Percentiles rank a stretch among this genome's conserved stretches.
These are phyloP conservation scores for Juncus effusus DNA, from an alignment of 176 grass and related monocot species.

Conservation along the genomic window DNA sequence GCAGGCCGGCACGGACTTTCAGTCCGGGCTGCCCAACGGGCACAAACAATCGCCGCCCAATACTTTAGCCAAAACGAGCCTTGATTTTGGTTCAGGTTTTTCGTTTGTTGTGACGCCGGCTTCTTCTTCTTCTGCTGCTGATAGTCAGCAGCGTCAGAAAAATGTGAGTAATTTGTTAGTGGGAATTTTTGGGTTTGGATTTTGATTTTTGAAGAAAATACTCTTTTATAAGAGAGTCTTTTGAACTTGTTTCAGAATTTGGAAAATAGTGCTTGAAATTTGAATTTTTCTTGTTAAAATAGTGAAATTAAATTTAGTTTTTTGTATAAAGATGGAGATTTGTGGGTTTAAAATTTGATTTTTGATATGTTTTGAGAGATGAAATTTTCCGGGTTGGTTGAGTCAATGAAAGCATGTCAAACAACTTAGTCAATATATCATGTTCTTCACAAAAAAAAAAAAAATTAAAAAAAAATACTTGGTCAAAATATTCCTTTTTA, in stretches of 20 bases:
- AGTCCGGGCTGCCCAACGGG: neutral
- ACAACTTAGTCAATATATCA: neutral
- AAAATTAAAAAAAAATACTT: too few relatives aligned
- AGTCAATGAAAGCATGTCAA: neutral
- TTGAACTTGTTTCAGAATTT: too few relatives aligned
- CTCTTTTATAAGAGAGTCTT: too few relatives aligned
- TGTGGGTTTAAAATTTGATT: too few relatives aligned
- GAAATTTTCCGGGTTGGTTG: neutral
- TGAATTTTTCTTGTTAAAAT: too few relatives aligned
- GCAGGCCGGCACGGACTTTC: constrained; percentile 27
- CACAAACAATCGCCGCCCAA: constrained; percentile 18
- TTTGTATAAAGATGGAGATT: too few relatives aligned
- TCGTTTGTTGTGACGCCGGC: neutral
- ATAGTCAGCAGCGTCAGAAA: neutral
- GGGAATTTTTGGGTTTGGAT: neutral
- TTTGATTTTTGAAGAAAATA: too few relatives aligned
- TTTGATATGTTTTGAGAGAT: too few relatives aligned
- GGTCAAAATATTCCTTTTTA: neutral
- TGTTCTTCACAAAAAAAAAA: too few relatives aligned
- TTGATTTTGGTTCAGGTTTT: constrained; percentile 33
- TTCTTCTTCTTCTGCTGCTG: neutral
- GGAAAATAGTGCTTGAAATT: too few relatives aligned
- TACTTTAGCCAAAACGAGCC: constrained; percentile 5
- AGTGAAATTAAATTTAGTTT: too few relatives aligned
- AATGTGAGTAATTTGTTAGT: constrained; percentile 11